Base-by-base conservation (phyloP, 179 eudicot genomes). In the Silene vulgaris region DNA sequence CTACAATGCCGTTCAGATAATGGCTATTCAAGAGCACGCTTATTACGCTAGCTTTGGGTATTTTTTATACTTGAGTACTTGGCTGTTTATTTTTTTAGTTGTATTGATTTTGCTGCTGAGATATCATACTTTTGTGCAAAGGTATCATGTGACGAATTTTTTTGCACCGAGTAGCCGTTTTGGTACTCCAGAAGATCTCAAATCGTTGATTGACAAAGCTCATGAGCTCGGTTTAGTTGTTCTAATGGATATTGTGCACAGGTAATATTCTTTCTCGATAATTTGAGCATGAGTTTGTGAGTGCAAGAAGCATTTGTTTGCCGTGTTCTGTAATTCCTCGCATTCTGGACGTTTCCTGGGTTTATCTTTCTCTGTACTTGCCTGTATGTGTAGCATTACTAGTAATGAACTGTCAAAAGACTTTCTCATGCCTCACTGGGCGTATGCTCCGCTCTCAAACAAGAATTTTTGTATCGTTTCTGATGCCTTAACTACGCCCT, bases 1-100 rank as follows among this genome's bases (percentile, higher is more conserved):
- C 59, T 96, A 96, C 79, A 93, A 96, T 88, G 99, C 98, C 35
- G 97, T 96, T 79, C 99, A 96, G 80, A 84, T 96, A 73, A 96
- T 96, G 99, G 99, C 99, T 72, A 96, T 96, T 78, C 99, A 96
- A 81, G 99, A 96, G 86, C 99, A 96, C 81, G 87, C 99, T 28
- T 96, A 96, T 79, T 96, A 96, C 80, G 97, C 99, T 77, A 90
- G 97, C 79, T 96, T 96, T 84, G 99, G 99, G 99, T 96, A 92
- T 79, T 70, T 77, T 52, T 69, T n/a, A 43, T 30, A 20, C 30
- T 26, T 72, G 14, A 30, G 19, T 78, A 37, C 2, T 62, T 48
- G 26, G 26, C 26, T 23, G 26, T 23, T 23, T 23, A 23, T 1
- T 68, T 23, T 72, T 59, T 16, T 16, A 28, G 43, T 19, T 76